Base-by-base conservation (phyloP, 2,329 filamentous ascomycete species). In the Fusarium odoratissimum region DNA sequence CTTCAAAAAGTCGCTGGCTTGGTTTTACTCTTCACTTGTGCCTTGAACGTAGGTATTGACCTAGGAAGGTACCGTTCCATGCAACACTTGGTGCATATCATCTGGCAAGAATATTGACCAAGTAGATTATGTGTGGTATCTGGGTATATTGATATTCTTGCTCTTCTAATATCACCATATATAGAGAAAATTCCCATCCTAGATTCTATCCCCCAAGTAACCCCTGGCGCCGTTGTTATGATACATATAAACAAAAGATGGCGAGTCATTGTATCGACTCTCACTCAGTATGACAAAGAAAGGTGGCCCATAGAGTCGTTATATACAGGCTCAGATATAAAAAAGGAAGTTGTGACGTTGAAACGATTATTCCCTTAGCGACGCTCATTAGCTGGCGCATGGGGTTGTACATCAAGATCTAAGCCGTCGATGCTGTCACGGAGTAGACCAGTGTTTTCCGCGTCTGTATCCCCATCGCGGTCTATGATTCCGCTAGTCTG, bases 371-470 rank as follows among this genome's bases (percentile, higher is more conserved):
- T 72, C 44, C 73, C 60, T 44, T 74, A 55, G 35, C 74, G 71
- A 48, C 46, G 63, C 40, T 75, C 69, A 35, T 62, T 72, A 28
- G 52, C 30, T 31, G 64, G 42, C 31, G 65, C 51, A 64, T 75
- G 61, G 33, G 75, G 25, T 21, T 79, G 77, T 10, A 81, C 75
- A 42, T 83, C 83, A 38, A 81, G 80, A 25, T 83, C 82, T 10
- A 71, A 71, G 17, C 76, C 75, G 44, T 83, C 84, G 41, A 79
- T 74, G 54, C 80, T 82, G 14, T 82, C 80, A 17, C 81, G 80
- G 44, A 89, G 79, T 33, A 89, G 79, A 2, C 84, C 85, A 4
- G 82, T 82, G 11, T 79, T 78, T 46, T 89, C 86, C 62, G 86
- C 86, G 17, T 83, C 80, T 31, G 81, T 82, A 8, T 83, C 82